These are phyloP conservation scores for Calonectria pauciramosa DNA, from an alignment of 2,329 filamentous ascomycete genomes.

Conservation along the genomic window DNA sequence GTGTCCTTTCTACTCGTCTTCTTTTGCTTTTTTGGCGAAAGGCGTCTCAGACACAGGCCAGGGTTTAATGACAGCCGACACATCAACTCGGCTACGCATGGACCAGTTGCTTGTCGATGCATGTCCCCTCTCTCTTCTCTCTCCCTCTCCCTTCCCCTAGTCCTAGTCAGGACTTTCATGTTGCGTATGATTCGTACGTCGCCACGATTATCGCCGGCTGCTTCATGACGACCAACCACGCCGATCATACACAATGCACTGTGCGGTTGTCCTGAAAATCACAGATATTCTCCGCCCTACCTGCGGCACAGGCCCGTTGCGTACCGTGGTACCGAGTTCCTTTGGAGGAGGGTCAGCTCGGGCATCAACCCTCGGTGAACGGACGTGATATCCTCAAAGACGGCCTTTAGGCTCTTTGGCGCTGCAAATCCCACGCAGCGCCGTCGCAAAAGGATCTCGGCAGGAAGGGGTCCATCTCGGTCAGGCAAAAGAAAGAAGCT, in stretches of 20 bases:
- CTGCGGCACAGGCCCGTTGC: slow-evolving; percentile 2
- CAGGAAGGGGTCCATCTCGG: slow-evolving; percentile 5
- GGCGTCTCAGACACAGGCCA: background rate
- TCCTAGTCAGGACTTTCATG: background rate
- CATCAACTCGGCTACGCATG: slow-evolving; percentile 9
- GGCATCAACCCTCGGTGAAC: slow-evolving; percentile 3
- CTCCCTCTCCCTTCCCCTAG: background rate
- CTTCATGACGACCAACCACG: background rate
- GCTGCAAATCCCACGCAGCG: background rate
- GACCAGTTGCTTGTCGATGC: background rate
- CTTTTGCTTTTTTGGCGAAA: background rate
- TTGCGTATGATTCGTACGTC: background rate
- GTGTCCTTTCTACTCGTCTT: background rate
- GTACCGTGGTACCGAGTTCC: slow-evolving; percentile 2
- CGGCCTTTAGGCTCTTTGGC: background rate
- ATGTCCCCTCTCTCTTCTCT: background rate
- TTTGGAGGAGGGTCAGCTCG: background rate
- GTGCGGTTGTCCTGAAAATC: background rate
- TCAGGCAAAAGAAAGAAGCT: slow-evolving; percentile 2
- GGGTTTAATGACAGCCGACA: slow-evolving; percentile 7
- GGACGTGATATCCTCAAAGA: background rate
- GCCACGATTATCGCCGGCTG: background rate
- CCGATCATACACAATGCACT: background rate
- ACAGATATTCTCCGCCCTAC: slow-evolving; percentile 6
- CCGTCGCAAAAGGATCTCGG: slow-evolving; percentile 3